Percentiles rank a stretch among this genome's conserved stretches.
These are phyloP conservation scores for Penicillium atrosanguineum DNA, from an alignment of 495 filamentous ascomycete genomes.

Conservation along the genomic window DNA sequence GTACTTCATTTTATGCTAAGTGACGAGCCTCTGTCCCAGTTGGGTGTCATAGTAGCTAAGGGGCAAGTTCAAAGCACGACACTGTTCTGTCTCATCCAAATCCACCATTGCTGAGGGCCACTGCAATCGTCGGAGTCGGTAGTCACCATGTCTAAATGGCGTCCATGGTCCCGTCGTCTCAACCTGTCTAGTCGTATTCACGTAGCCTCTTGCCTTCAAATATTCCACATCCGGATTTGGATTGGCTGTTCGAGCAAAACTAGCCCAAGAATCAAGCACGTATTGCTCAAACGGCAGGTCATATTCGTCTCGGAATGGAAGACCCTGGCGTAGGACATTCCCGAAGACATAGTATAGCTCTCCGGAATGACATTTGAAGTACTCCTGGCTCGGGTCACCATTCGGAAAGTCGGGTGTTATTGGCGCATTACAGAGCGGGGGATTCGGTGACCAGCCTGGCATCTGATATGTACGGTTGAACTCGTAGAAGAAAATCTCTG, in stretches of 20 bases:
- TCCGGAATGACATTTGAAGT: constrained; percentile 31
- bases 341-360: constrained; percentile 28
- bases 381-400: constrained; percentile 25
- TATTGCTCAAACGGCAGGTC: constrained; percentile 27
- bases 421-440: constrained; percentile 22
- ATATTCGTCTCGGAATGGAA: constrained; percentile 20
- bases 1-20: too few species aligned
- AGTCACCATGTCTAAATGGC: constrained; percentile 3
- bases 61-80: constrained; percentile 11
- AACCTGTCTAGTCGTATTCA: constrained; percentile 15
- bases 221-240: constrained; percentile 19
- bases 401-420: constrained; percentile 16
- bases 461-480: constrained; percentile 30
- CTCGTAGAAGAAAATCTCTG: constrained; percentile 25
- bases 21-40: too few species aligned
- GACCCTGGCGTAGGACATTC: constrained; percentile 14
- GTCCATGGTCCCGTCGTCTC: constrained; percentile 12
- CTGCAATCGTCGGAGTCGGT: constrained; percentile 15
- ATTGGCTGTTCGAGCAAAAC: constrained; percentile 18
- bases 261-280: constrained; percentile 27
- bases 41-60: constrained; percentile 8
- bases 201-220: constrained; percentile 19
- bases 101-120: constrained; percentile 15
- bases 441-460: constrained; percentile 25
- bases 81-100: constrained; percentile 18